Percentiles rank a stretch among this genome's conserved stretches.
Conservation (phyloP, 1,139 yeast genomes). For the Magnusiomyces clavatus region DNA sequence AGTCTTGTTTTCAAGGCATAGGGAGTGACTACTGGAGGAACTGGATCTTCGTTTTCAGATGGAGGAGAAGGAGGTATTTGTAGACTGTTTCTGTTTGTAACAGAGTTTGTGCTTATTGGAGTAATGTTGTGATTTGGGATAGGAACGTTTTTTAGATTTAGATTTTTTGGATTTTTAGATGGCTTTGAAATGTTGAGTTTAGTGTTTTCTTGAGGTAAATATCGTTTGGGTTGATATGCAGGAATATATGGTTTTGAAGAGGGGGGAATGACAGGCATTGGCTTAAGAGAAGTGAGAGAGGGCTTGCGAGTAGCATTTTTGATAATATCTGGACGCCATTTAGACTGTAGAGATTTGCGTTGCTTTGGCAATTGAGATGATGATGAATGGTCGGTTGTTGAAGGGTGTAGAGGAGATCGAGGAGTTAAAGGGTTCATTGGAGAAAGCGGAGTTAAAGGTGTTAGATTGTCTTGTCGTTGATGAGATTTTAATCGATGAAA, state of each 20-base stretch:
- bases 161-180: not conserved
- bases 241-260: not conserved
- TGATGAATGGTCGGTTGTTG: no score
- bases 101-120: no score
- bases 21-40: constrained; percentile 13
- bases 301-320: not conserved
- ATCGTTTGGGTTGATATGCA: not conserved
- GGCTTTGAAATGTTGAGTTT: not conserved
- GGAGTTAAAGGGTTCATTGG: not conserved
- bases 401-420: no score
- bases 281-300: not conserved
- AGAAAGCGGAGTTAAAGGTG: not conserved
- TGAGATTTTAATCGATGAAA: not conserved
- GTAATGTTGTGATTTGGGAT: no score
- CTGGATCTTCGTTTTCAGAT: not conserved
- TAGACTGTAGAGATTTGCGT: no score
- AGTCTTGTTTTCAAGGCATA: constrained; percentile 11
- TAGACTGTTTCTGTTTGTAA: no score
- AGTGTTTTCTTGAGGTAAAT: not conserved
- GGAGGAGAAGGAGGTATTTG: not conserved
- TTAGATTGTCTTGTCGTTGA: not conserved
- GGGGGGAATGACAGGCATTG: not conserved
- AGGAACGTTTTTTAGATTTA: not conserved
- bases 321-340: no score
- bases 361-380: no score